A percentile compares a stretch with the other conserved stretches of the same genome.
phyloP scores from a whole-genome alignment of 345 rosid genomes.

The Melaleuca quinquenervia region DNA sequence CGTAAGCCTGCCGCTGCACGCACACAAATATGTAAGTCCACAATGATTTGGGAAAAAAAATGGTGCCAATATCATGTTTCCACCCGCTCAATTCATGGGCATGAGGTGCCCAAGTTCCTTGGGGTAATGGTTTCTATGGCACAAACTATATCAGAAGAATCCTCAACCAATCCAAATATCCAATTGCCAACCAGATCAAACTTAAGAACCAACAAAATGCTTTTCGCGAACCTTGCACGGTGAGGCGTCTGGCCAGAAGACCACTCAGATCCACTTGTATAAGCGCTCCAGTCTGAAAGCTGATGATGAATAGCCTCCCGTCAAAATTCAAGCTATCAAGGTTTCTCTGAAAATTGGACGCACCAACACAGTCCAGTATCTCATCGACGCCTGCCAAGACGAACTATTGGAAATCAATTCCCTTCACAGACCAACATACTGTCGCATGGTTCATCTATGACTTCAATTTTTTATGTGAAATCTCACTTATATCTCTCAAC shows the following conservation, averaged over 20 bases:
- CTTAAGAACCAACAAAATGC: background rate
- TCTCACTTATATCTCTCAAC: no score
- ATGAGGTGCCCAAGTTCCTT: background rate
- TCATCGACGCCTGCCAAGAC: constrained; percentile 54
- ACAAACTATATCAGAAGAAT: background rate
- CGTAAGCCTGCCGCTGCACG: constrained; percentile 72
- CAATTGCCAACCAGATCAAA: background rate
- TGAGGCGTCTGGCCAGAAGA: constrained; percentile 67
- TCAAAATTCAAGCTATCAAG: constrained; percentile 66
- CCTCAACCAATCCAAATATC: background rate
- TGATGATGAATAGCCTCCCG: constrained; percentile 75
- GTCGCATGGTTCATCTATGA: no score
- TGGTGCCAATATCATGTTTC: background rate
- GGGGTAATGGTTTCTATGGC: background rate
- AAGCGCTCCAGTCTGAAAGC: constrained; percentile 53
- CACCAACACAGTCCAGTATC: constrained; percentile 75
- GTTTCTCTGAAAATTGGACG: constrained; percentile 61
- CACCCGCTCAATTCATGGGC: background rate
- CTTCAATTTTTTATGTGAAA: no score
- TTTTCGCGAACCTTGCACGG: constrained; percentile 51
- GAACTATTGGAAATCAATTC: no score
- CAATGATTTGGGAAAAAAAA: background rate
- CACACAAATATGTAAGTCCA: background rate
- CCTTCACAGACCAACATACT: no score
- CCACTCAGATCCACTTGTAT: constrained; percentile 43